Evolutionary conservation across 768 basidiomycete species (phyloP).

Genomic region (Lentinula sp.): DNA sequence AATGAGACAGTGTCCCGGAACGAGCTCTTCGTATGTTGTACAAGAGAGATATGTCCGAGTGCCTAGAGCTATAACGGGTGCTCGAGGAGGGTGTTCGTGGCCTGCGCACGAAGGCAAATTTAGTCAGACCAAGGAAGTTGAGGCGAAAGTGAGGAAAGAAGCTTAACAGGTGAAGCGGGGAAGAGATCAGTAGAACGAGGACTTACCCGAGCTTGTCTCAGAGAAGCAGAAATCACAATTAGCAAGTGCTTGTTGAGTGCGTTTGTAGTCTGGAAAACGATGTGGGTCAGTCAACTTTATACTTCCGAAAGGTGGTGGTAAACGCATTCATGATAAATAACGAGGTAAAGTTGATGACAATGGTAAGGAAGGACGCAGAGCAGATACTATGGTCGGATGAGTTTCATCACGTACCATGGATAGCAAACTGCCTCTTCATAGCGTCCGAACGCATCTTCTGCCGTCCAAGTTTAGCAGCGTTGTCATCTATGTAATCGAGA

Average conservation of each 20-base stretch:
- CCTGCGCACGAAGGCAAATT: neutral
- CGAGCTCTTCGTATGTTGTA: slow-evolving; percentile 81
- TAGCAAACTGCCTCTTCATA: slow-evolving; percentile 95
- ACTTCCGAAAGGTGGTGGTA: neutral
- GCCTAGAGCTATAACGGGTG: slow-evolving; percentile 86
- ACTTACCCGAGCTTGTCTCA: neutral
- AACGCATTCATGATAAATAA: too few species aligned
- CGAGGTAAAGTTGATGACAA: too few species aligned
- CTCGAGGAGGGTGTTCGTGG: slow-evolving; percentile 79
- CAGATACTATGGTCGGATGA: neutral
- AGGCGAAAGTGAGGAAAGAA: neutral
- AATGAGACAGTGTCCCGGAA: slow-evolving; percentile 89
- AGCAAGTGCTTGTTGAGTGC: slow-evolving; percentile 85
- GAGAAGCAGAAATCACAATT: slow-evolving; percentile 79
- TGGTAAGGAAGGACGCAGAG: neutral
- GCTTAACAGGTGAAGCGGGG: too few species aligned
- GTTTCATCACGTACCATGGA: slow-evolving; percentile 58
- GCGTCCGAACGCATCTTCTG: slow-evolving; percentile 96
- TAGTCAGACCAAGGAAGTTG: neutral
- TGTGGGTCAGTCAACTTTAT: neutral
- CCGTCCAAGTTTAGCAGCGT: slow-evolving; percentile 86
- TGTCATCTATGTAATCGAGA: slow-evolving; percentile 94
- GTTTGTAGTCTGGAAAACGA: slow-evolving; percentile 72
- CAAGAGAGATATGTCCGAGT: slow-evolving; percentile 89
- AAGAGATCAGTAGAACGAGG: neutral